Base-by-base conservation (phyloP, 257 asterid species). In the Lycium barbarum region DNA sequence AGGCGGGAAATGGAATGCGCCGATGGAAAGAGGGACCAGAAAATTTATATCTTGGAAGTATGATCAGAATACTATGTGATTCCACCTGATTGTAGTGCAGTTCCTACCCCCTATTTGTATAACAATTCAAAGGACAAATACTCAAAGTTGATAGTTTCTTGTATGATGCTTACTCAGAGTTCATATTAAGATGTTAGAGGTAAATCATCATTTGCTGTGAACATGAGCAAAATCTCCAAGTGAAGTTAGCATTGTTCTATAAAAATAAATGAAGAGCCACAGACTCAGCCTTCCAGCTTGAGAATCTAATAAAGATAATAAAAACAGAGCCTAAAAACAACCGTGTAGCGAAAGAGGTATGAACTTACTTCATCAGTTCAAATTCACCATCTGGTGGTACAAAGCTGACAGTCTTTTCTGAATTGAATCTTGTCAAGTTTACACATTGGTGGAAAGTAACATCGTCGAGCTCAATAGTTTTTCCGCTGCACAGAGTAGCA, bases 361-460 rank as follows among this genome's bases (percentile, higher is more conserved):
- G 76, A 86, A 78, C 99, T 92, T 94, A 97, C 99, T 95, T 97
- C 99, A 97, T 97, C 93, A 97, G 86, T 91, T 97, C 99, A 86
- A 97, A 97, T 95, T 97, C 99, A 87, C 99, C 99, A 95, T 97
- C 99, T 14, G 99, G 99, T 70, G 99, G 99, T 90, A 97, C 99
- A 90, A 97, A 97, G 87, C 98, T 97, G 82, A 97, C 99, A 2
- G 99, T 97, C 90, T 95, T 97, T 86, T 97, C 99, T 10, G 99
- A 92, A 89, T 97, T 97, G 91, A 97, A 97, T 93, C 99, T 91
- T 70, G 99, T 97, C 87, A 97, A 94, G 89, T 97, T 97, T 83
- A 97, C 99, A 88, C 99, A 97, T 89, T 97, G 99, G 88, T 97
- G 99, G 91, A 97, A 97, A 79, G 99, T 97, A 84, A 97, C 99